Evolutionary conservation across 257 asterid genomes (phyloP), one percentile per base, ranked within the genome.

Genomic region (Coffea eugenioides): DNA sequence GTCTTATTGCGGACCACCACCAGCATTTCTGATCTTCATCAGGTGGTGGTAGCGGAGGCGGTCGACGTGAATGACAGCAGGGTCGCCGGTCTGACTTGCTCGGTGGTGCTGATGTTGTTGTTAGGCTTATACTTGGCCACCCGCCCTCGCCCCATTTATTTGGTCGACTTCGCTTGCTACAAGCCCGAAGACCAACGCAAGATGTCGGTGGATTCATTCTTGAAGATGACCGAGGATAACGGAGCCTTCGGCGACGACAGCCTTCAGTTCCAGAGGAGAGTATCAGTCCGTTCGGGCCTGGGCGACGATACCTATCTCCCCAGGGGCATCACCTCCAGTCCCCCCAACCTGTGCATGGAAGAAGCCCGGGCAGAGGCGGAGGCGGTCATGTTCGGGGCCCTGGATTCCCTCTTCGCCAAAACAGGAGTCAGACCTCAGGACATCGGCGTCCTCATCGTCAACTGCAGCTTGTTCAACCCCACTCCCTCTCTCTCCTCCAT

Each of bases 111-210:
- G 23, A 65, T 87, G 36, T 75, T 91, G 75, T 16, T 89, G 70
- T 27, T 90, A 12, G 92, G 84, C 77, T 20, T 92, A 6, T 89
- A 92, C 80, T 88, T 89, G 91, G 89, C 93, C 36, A 89, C 82
- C 46, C 80, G 83, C 8, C 80, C 85, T 31, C 77, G 81, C 0
- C 84, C 82, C 61, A 78, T 89, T 1, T 91, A 80, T 77, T 56
- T 91, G 73, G 86, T 91, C 0, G 96, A 88, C 46, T 91, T 90
- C 20, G 81, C 92, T 49, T 91, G 93, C 75, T 83, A 84, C 87
- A 91, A 86, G 69, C 90, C 92, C 0, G 87, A 86, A 51, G 91
- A 87, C 12, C 80, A 83, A 46, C 79, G 88, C 3, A 82, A 89
- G 83, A 81, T 88, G 77, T 82, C 89, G 2, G 75, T 79, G 0